A percentile compares a stretch with the other conserved stretches of the same genome.
Conservation (phyloP, 2,329 filamentous ascomycete species). For the Pseudocercospora eumusae region DNA sequence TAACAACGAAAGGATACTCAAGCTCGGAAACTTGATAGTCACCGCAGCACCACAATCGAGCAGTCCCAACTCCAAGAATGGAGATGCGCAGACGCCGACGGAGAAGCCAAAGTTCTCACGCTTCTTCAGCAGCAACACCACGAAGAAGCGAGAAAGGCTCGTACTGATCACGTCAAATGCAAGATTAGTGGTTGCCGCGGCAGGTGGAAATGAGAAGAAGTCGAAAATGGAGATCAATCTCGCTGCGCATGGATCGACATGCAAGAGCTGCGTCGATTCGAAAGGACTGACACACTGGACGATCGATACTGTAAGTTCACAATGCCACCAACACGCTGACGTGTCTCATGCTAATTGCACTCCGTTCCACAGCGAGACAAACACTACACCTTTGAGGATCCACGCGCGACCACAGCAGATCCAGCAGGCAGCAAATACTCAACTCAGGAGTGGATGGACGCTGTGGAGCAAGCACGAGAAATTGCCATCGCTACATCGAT, state of each 20-base stretch:
- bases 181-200: constrained; percentile 83
- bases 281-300: constrained; percentile 88
- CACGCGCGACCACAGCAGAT: constrained; percentile 69
- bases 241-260: constrained; percentile 70
- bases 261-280: constrained; percentile 77
- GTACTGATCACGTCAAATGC: constrained; percentile 95
- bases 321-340: constrained; percentile 23
- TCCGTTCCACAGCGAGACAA: constrained; percentile 67
- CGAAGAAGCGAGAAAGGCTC: constrained; percentile 88
- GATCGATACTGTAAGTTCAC: constrained; percentile 80
- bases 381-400: constrained; percentile 90
- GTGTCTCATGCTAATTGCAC: constrained; percentile 13
- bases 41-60: constrained; percentile 75
- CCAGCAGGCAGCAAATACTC: constrained; percentile 66
- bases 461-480: constrained; percentile 81
- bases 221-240: constrained; percentile 90
- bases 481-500: constrained; percentile 69
- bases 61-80: constrained; percentile 69
- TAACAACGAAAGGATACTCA: constrained; percentile 90
- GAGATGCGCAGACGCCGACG: constrained; percentile 61
- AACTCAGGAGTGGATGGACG: constrained; percentile 90
- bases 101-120: constrained; percentile 77
- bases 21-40: constrained; percentile 87
- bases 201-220: constrained; percentile 94
- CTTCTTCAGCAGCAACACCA: constrained; percentile 88